phyloP scores from a whole-genome alignment of 176 grass and related monocot species.

The maize (Zea mays) region DNA sequence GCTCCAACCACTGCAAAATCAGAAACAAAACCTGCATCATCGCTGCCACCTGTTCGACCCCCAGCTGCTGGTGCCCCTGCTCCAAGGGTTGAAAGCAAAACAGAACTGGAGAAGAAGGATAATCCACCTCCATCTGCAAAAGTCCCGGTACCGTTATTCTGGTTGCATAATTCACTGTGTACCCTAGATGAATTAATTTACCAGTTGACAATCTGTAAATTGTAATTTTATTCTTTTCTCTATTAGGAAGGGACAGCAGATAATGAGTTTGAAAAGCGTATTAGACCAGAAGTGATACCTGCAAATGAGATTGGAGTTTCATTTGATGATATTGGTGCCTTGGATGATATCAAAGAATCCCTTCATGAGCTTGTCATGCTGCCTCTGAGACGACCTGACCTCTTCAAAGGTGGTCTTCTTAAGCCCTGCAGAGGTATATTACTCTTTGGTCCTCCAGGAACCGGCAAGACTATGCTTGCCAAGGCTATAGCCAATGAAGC shows the following conservation, averaged over 20 bases:
- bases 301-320: slow-evolving; percentile 77
- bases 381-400: slow-evolving; percentile 70
- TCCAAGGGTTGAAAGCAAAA: slow-evolving; percentile 49
- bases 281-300: slow-evolving; percentile 81
- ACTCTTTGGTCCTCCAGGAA: slow-evolving; percentile 80
- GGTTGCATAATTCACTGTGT: background rate
- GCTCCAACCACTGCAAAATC: slow-evolving; percentile 48
- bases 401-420: slow-evolving; percentile 82
- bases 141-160: slow-evolving; percentile 46
- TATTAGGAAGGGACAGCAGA: slow-evolving; percentile 60
- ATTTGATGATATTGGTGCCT: slow-evolving; percentile 79
- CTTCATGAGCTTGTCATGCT: slow-evolving; percentile 89
- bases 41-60: slow-evolving; percentile 31
- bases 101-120: slow-evolving; percentile 60
- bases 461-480: slow-evolving; percentile 82
- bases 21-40: slow-evolving; percentile 65
- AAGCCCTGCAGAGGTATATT: slow-evolving; percentile 83
- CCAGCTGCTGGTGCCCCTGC: slow-evolving; percentile 15
- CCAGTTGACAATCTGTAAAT: background rate
- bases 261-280: slow-evolving; percentile 88
- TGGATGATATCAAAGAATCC: slow-evolving; percentile 85
- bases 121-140: slow-evolving; percentile 48
- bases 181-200: slow-evolving; percentile 8
- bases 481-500: slow-evolving; percentile 92
- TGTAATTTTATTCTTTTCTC: background rate